Evolutionary conservation across 2,329 filamentous ascomycete genomes (phyloP).

Genomic region (Plenodomus lindquistii): DNA sequence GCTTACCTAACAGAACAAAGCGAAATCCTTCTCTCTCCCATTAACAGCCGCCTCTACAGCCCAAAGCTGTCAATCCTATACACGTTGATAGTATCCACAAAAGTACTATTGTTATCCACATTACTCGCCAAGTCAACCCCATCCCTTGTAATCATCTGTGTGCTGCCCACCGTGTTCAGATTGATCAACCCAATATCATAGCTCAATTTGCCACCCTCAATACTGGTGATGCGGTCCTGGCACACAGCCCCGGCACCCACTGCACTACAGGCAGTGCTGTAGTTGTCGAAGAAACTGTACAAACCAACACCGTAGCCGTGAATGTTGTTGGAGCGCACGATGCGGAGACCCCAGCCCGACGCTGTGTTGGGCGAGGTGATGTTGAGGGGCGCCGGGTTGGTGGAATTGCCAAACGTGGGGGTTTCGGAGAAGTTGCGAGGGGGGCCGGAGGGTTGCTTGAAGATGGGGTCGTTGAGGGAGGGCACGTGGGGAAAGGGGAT

Average conservation of each 20-base stretch:
- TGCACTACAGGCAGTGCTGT: constrained; percentile 48
- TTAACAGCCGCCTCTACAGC: too few species aligned
- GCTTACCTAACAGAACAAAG: too few species aligned
- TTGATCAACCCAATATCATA: constrained; percentile 51
- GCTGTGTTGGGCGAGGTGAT: constrained; percentile 39
- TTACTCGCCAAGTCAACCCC: constrained; percentile 49
- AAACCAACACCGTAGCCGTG: constrained; percentile 66
- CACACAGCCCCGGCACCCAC: constrained; percentile 44
- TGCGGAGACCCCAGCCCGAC: constrained; percentile 65
- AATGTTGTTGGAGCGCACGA: constrained; percentile 61
- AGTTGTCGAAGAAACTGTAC: constrained; percentile 71
- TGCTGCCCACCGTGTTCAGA: constrained; percentile 52
- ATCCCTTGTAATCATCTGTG: constrained; percentile 52
- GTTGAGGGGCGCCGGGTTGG: constrained; percentile 55
- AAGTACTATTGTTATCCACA: constrained; percentile 54
- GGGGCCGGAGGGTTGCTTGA: too few species aligned
- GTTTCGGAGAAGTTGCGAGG: background rate
- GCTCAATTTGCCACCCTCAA: constrained; percentile 46
- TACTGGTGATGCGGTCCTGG: constrained; percentile 54
- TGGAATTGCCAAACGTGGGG: background rate
- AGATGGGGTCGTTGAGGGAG: constrained; percentile 69
- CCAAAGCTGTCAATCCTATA: constrained; percentile 28
- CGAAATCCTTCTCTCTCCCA: too few species aligned
- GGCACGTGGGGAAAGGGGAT: constrained; percentile 65
- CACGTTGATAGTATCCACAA: constrained; percentile 41